These are phyloP conservation scores for Uronychia binucleata DNA, from an alignment of 73 alveolate species.

Conservation along the genomic window DNA sequence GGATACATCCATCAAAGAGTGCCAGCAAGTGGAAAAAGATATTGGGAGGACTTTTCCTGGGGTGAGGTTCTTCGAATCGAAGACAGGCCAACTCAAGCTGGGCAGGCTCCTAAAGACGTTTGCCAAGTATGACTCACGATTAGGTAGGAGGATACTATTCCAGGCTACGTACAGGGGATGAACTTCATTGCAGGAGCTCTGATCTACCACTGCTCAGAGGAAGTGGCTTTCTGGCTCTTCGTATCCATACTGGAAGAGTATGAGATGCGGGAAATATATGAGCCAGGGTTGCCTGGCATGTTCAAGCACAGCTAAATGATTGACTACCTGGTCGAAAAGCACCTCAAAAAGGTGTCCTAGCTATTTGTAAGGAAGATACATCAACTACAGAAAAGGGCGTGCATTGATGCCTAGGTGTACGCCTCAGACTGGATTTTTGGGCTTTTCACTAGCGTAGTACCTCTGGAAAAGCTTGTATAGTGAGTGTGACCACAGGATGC, in stretches of 20 bases:
- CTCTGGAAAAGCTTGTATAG: slow-evolving; percentile 5
- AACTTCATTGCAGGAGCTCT: slow-evolving; percentile 47
- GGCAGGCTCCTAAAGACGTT: slow-evolving; percentile 47
- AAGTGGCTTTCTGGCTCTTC: slow-evolving; percentile 50
- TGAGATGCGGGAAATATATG: slow-evolving; percentile 39
- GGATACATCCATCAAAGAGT: not conserved
- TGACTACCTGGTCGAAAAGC: slow-evolving; percentile 18
- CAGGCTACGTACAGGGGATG: slow-evolving; percentile 56
- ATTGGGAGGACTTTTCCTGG: slow-evolving; percentile 55
- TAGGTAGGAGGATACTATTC: slow-evolving; percentile 9
- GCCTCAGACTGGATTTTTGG: slow-evolving; percentile 78
- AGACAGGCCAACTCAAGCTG: slow-evolving; percentile 33
- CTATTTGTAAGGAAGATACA: slow-evolving; percentile 16
- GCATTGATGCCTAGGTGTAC: slow-evolving; percentile 59
- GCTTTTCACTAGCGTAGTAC: slow-evolving; percentile 69
- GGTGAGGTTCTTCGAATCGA: not conserved
- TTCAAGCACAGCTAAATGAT: slow-evolving; percentile 41
- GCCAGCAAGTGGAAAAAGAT: slow-evolving; percentile 6
- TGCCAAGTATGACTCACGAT: slow-evolving; percentile 42
- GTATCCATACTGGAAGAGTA: slow-evolving; percentile 32
- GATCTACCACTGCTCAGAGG: slow-evolving; percentile 47
- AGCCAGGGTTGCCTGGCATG: slow-evolving; percentile 50
- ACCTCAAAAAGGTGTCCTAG: slow-evolving; percentile 15
- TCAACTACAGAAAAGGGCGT: not conserved
- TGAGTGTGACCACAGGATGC: not conserved